A percentile compares a stretch with the other conserved stretches of the same genome.
Conservation (phyloP, 2,329 filamentous ascomycete species). For the Calonectria crousiana region DNA sequence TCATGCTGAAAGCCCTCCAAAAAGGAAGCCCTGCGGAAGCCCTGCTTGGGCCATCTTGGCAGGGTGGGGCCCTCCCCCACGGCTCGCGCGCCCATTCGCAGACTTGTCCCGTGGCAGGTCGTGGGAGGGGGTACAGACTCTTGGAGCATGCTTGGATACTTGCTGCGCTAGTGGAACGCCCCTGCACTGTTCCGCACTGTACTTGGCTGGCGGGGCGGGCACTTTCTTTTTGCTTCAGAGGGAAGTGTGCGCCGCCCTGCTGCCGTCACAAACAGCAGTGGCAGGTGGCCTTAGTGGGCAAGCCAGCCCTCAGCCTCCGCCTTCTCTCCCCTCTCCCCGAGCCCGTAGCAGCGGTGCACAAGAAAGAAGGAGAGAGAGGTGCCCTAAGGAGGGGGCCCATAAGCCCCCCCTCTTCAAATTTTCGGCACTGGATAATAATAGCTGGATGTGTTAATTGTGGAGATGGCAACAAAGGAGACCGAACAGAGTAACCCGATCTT, state of each 20-base stretch:
- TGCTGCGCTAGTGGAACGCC: slow-evolving; percentile 13
- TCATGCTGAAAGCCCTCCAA: slow-evolving; percentile 13
- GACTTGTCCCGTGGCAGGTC: slow-evolving; percentile 18
- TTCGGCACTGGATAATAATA: background rate
- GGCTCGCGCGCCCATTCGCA: slow-evolving; percentile 26
- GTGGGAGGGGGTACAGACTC: slow-evolving; percentile 9
- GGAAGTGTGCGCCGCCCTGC: slow-evolving; percentile 7
- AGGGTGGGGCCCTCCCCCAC: slow-evolving; percentile 12
- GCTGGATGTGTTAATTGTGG: slow-evolving; percentile 2
- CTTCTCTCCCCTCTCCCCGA: background rate
- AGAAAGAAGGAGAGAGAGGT: slow-evolving; percentile 4
- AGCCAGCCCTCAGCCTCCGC: slow-evolving; percentile 8
- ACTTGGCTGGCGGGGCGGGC: slow-evolving; percentile 17
- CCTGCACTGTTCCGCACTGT: slow-evolving; percentile 18
- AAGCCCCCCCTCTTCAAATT: background rate
- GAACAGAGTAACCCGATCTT: background rate
- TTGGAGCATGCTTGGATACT: slow-evolving; percentile 8
- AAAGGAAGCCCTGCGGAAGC: slow-evolving; percentile 16
- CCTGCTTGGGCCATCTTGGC: slow-evolving; percentile 21
- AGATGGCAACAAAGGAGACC: background rate
- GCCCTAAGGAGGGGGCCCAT: slow-evolving; percentile 4
- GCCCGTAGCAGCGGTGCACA: background rate
- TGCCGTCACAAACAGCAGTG: background rate
- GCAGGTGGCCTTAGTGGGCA: background rate
- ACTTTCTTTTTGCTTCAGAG: slow-evolving; percentile 16